These are phyloP conservation scores for Knoxdaviesia proteae DNA, from an alignment of 2,329 filamentous ascomycete genomes.

Conservation along the genomic window DNA sequence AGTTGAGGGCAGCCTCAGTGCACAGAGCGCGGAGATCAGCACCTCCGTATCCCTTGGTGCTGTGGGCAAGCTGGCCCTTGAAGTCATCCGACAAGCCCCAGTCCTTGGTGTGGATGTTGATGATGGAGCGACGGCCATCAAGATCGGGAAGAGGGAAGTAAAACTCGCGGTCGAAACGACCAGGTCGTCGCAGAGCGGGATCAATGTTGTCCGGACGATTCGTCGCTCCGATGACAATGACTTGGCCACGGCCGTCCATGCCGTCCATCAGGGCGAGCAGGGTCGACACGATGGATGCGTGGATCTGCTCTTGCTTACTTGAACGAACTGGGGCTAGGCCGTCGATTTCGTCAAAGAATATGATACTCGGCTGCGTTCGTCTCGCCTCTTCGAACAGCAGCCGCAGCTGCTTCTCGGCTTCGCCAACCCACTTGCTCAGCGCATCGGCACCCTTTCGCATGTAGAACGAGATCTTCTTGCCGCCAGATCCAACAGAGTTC, in stretches of 20 bases:
- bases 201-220: conserved; percentile 94
- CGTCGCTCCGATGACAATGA: conserved; percentile 96
- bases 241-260: conserved; percentile 94
- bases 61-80: conserved; percentile 63
- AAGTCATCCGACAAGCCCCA: conserved; percentile 70
- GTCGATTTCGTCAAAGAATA: conserved; percentile 92
- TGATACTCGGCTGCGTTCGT: conserved; percentile 93
- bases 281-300: conserved; percentile 91
- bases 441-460: conserved; percentile 98
- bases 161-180: conserved; percentile 91
- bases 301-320: conserved; percentile 96
- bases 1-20: conserved; percentile 87
- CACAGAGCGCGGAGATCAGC: conserved; percentile 85
- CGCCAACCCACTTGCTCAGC: conserved; percentile 95
- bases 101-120: conserved; percentile 86
- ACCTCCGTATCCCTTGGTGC: conserved; percentile 92
- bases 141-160: conserved; percentile 86
- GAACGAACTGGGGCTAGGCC: conserved; percentile 87
- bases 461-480: conserved; percentile 93
- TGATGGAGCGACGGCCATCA: conserved; percentile 61
- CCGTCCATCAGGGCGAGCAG: conserved; percentile 90
- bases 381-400: conserved; percentile 88
- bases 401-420: conserved; percentile 86
- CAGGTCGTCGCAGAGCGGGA: conserved; percentile 79
- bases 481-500: conserved; percentile 72